Evolutionary conservation across 2,329 filamentous ascomycete genomes (phyloP).

Genomic region (Cordyceps fumosorosea): DNA sequence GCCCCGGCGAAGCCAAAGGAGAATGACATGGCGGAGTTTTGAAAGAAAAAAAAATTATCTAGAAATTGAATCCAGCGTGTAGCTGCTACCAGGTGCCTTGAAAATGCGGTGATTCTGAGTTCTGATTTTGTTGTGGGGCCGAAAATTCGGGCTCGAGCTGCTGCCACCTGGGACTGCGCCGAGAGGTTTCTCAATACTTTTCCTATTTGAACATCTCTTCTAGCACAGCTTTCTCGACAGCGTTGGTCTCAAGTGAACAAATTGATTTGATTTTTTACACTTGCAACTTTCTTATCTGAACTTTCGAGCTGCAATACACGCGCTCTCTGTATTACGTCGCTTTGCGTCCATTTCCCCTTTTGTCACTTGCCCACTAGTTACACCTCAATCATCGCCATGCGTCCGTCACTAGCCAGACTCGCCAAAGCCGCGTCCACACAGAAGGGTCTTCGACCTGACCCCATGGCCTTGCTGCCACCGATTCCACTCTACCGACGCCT

Average conservation of each 20-base stretch:
- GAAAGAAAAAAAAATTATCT: neutral
- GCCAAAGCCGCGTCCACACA: slow-evolving; percentile 31
- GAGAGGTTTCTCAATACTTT: neutral
- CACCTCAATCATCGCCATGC: slow-evolving; percentile 19
- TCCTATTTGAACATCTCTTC: neutral
- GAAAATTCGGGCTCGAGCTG: slow-evolving; percentile 8
- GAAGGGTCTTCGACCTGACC: slow-evolving; percentile 29
- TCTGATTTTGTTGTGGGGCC: slow-evolving; percentile 5
- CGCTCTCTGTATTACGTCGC: neutral
- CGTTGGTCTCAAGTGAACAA: too few species aligned
- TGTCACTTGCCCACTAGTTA: neutral
- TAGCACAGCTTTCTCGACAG: neutral
- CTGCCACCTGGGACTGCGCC: neutral
- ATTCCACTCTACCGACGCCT: slow-evolving; percentile 85
- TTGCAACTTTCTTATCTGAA: neutral
- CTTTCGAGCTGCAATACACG: neutral
- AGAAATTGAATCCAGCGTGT: neutral
- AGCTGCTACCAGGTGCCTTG: too few species aligned
- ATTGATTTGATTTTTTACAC: too few species aligned
- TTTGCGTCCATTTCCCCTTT: neutral
- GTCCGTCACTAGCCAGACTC: slow-evolving; percentile 21
- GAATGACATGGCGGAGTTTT: slow-evolving; percentile 39
- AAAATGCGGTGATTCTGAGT: neutral
- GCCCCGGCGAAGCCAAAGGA: slow-evolving; percentile 58
- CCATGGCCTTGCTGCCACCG: slow-evolving; percentile 71